Percentiles rank a stretch among this genome's conserved stretches.
phyloP scores from a whole-genome alignment of 2,329 filamentous ascomycete genomes.

The Aspergillus sclerotialis region DNA sequence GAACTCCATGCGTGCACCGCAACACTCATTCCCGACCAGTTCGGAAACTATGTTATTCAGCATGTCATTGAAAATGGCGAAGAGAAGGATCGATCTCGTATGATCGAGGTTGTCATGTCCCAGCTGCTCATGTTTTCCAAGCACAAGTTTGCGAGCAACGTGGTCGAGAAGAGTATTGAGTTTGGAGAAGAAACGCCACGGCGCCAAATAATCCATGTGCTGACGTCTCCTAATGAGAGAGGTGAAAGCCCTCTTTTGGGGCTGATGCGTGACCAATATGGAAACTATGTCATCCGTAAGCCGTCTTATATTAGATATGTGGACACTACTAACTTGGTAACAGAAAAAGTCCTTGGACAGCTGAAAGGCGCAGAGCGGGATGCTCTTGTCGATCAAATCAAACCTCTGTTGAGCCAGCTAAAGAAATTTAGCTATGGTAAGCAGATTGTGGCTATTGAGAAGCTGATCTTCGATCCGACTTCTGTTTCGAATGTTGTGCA shows the following conservation, averaged over 20 bases:
- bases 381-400: conserved; percentile 57
- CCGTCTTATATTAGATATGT: conserved; percentile 17
- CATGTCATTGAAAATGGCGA: conserved; percentile 78
- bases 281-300: conserved; percentile 96
- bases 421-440: conserved; percentile 61
- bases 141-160: conserved; percentile 95
- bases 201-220: conserved; percentile 57
- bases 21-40: conserved; percentile 75
- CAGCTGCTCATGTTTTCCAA: conserved; percentile 73
- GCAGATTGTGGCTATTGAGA: conserved; percentile 59
- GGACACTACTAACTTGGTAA: conserved; percentile 20
- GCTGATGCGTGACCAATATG: conserved; percentile 84
- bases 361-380: conserved; percentile 55
- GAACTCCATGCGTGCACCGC: conserved; percentile 70
- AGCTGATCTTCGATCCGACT: conserved; percentile 40
- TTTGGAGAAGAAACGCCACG: conserved; percentile 64
- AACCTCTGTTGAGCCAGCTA: conserved; percentile 53
- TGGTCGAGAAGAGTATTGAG: conserved; percentile 87
- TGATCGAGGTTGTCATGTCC: conserved; percentile 66
- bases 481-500: conserved; percentile 17
- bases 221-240: conserved; percentile 55
- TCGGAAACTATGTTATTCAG: conserved; percentile 93
- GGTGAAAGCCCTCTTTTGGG: conserved; percentile 64
- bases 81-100: conserved; percentile 61
- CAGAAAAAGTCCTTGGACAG: conserved; percentile 71